Base-by-base conservation (phyloP, 129 eudicot genomes). In the Logfia minima region DNA sequence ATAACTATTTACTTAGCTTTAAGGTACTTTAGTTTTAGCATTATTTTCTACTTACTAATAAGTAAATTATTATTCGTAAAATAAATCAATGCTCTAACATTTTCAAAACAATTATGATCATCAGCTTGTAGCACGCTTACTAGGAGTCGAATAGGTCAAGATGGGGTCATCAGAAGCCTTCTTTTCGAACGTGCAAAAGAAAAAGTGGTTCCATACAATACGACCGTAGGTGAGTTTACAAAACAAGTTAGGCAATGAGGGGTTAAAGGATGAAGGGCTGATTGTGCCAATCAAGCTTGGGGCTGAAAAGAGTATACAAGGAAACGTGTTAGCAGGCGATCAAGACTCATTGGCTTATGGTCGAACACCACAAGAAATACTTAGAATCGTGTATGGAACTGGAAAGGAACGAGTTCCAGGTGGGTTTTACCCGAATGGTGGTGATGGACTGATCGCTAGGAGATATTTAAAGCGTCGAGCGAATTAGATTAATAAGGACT, bases 181-280 rank as follows among this genome's bases (percentile, higher is more conserved):
- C 79, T 80, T 26, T 80, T 55, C 23, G 84, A 80, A 22, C 70
- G 84, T 14, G 75, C 79, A 58, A 74, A 56, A 8, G 70, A 73
- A 22, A 74, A 80, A 7, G 84, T 80, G 19, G 74, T 39, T 16
- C 84, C 84, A 6, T 80, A 74, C 13, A 24, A 43, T 7, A 66
- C 41, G 16, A 74, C 70, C 0, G 92, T 92, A 56, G 87, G 74
- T 0, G 90, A 90, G 11, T 90, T 92, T 73, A 92, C 96, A 0
- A 62, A 85, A 92, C 55, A 83, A 82, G 76, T 84, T 92, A 4
- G 98, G 96, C 10, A 43, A 75, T 0, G 51, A 52, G 0, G 92
- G 96, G 1, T 0, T 77, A 8, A 90, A 85, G 56, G 98, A 92
- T 10, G 96, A 92, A 85, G 98, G 98, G 21, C 81, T 92, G 3